These are phyloP conservation scores for Coffea humblotiana DNA, from an alignment of 305 asterid species.

Conservation along the genomic window DNA sequence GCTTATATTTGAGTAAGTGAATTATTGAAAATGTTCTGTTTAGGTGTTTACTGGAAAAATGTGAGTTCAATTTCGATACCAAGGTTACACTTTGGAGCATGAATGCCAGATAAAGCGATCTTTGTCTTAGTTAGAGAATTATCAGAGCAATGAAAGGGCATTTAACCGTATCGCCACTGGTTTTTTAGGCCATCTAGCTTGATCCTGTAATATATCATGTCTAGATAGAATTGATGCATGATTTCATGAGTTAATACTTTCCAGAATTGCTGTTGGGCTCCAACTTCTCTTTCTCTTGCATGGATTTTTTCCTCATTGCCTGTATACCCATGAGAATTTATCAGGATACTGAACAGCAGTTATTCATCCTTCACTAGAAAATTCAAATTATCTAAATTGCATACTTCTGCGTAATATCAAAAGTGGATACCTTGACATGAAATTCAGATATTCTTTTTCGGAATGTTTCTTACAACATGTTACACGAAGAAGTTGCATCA, in stretches of 20 bases:
- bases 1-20: background rate
- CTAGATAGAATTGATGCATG: background rate
- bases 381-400: background rate
- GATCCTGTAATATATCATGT: background rate
- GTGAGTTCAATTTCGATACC: background rate
- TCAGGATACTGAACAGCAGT: background rate
- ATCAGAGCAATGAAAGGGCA: background rate
- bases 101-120: background rate
- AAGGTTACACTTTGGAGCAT: too few relatives aligned
- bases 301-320: background rate
- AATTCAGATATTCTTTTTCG: constrained; percentile 66
- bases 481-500: constrained; percentile 53
- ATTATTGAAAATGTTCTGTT: background rate
- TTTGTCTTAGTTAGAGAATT: background rate
- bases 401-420: background rate
- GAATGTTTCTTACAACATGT: constrained; percentile 66
- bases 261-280: background rate
- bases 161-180: background rate
- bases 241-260: background rate
- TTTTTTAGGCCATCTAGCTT: background rate
- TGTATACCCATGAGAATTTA: background rate
- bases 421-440: constrained; percentile 49
- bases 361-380: background rate
- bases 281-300: background rate
- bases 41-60: background rate